Evolutionary conservation across 306 rosid species (phyloP), one percentile per base, ranked within the genome.

Genomic region (Urtica urens): DNA sequence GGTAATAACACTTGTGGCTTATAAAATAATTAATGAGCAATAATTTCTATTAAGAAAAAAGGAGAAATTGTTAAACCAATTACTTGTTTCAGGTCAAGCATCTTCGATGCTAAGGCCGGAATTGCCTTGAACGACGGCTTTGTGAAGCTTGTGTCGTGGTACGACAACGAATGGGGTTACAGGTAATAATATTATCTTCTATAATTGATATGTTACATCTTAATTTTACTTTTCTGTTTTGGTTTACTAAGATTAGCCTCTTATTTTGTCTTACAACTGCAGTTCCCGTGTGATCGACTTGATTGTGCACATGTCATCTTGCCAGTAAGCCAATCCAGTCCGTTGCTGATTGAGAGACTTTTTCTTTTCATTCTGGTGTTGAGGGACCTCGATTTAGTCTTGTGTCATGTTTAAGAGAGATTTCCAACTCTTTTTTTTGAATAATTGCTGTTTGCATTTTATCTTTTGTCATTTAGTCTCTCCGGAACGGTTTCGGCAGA

Each of bases 31-130:
- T n/a, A n/a, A n/a, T n/a, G n/a, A n/a, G n/a, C n/a, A n/a, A n/a
- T n/a, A n/a, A n/a, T n/a, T n/a, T n/a, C n/a, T n/a, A n/a, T n/a
- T n/a, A n/a, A n/a, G n/a, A n/a, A n/a, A n/a, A n/a, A n/a, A n/a
- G n/a, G n/a, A n/a, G n/a, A n/a, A n/a, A n/a, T n/a, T n/a, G n/a
- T n/a, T n/a, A n/a, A n/a, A n/a, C n/a, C n/a, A n/a, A n/a, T n/a
- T n/a, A 60, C 9, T 19, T 55, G 13, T 49, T 68, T 39, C 83
- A 92, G 99, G 81, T 92, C 99, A 23, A 92, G 99, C 88, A 86
- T 86, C 17, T 86, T 86, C 5, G 96, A 86, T 27, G 94, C 96
- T 59, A 86, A 86, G 86, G 96, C 96, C 2, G 96, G 96, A 72
- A 86, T 86, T 79, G 76, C 96, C 31, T 79, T 86, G 94, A 86